phyloP scores from a whole-genome alignment of 2,329 filamentous ascomycete species.

The Plectosphaerella sp. region DNA sequence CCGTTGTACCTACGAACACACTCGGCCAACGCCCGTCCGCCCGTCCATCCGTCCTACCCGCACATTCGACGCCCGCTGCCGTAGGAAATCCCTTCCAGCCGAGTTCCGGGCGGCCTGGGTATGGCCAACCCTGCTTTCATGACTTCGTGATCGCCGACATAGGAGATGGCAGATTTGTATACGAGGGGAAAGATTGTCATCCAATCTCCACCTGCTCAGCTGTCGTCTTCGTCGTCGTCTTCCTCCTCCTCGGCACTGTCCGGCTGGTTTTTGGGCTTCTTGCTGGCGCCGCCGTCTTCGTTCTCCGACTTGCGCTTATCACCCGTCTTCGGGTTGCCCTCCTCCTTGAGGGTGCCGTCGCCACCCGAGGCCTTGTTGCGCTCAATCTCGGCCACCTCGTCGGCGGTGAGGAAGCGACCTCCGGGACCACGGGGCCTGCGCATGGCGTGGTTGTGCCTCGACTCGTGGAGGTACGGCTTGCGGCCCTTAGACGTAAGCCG shows the following conservation, averaged over 20 bases:
- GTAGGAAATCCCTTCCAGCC: background rate
- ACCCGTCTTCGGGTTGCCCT: slow-evolving; percentile 20
- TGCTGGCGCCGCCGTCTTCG: slow-evolving; percentile 42
- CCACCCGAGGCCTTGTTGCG: slow-evolving; percentile 43
- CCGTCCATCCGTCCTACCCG: background rate
- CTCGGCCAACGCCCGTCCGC: background rate
- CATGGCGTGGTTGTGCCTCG: slow-evolving; percentile 97
- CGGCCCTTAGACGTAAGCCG: slow-evolving; percentile 90
- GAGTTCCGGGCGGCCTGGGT: background rate
- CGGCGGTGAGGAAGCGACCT: slow-evolving; percentile 91
- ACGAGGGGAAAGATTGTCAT: background rate
- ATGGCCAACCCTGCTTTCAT: slow-evolving; percentile 20
- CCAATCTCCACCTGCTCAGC: slow-evolving; percentile 19
- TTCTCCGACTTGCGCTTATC: slow-evolving; percentile 59
- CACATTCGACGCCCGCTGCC: background rate
- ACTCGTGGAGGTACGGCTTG: slow-evolving; percentile 96
- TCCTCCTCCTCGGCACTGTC: slow-evolving; percentile 30
- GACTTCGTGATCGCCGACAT: slow-evolving; percentile 28
- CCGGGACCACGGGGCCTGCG: slow-evolving; percentile 88
- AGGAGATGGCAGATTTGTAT: slow-evolving; percentile 16
- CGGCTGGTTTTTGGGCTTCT: slow-evolving; percentile 50
- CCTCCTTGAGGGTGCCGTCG: slow-evolving; percentile 15
- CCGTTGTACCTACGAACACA: no score
- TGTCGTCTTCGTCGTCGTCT: slow-evolving; percentile 39
- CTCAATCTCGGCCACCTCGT: slow-evolving; percentile 90